Conservation (phyloP, 345 rosid genomes). For the Erucastrum elatum region DNA sequence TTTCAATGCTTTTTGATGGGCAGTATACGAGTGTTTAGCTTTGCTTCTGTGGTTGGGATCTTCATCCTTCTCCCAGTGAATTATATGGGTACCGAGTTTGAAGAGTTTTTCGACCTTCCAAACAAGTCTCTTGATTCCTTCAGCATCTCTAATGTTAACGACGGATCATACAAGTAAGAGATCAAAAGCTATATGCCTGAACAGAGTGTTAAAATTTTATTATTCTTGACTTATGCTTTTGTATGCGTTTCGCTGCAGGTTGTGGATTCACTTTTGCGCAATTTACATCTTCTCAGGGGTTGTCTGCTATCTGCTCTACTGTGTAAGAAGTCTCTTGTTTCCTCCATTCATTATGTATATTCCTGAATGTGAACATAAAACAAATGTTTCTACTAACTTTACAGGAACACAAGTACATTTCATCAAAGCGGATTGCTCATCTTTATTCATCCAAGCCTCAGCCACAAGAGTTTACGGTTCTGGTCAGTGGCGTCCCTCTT, state of each 20-base stretch:
- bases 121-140: conserved; percentile 74
- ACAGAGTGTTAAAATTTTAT: not conserved
- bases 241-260: conserved; percentile 56
- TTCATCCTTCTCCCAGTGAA: conserved; percentile 80
- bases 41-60: conserved; percentile 69
- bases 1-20: conserved; percentile 9
- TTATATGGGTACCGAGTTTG: conserved; percentile 72
- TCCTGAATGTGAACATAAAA: not conserved
- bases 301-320: conserved; percentile 86
- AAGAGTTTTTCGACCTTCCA: conserved; percentile 57
- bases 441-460: conserved; percentile 73
- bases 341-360: conserved; percentile 13
- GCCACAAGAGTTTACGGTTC: conserved; percentile 72
- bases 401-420: conserved; percentile 73
- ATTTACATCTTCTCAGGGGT: conserved; percentile 76
- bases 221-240: not conserved
- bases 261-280: conserved; percentile 93
- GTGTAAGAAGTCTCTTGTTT: conserved; percentile 52
- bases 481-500: conserved; percentile 72
- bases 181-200: not conserved
- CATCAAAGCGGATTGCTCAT: conserved; percentile 59
- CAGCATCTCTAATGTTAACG: conserved; percentile 80
- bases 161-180: conserved; percentile 76
- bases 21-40: conserved; percentile 70
- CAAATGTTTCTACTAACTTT: conserved; percentile 17